Evolutionary conservation across 176 grass and related monocot genomes (phyloP).

Genomic region (Bromus sterilis): DNA sequence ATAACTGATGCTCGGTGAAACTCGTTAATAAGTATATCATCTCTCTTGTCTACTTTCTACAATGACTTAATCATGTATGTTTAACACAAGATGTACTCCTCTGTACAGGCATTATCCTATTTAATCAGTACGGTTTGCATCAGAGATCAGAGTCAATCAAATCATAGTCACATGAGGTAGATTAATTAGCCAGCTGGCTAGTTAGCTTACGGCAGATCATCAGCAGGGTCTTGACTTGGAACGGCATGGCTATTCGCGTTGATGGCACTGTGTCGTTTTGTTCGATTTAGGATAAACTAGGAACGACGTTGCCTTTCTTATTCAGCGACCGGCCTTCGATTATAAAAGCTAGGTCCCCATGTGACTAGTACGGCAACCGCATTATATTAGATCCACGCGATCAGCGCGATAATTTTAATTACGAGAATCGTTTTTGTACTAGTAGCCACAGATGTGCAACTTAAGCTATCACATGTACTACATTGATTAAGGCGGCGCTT

Average conservation of each 20-base stretch:
- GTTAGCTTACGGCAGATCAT: background rate
- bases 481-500: background rate
- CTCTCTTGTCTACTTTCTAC: too few species aligned
- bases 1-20: too few species aligned
- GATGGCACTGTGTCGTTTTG: background rate
- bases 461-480: background rate
- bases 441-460: background rate
- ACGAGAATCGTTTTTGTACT: background rate
- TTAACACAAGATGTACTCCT: too few species aligned
- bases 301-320: background rate
- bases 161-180: background rate
- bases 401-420: background rate
- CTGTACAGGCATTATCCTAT: background rate
- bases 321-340: background rate
- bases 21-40: too few species aligned
- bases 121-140: background rate
- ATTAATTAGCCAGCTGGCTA: background rate
- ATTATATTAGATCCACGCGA: conserved; percentile 24
- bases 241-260: background rate
- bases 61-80: too few species aligned
- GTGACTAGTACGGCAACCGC: background rate
- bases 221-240: background rate
- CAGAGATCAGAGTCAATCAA: background rate
- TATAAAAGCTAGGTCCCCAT: background rate
- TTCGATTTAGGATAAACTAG: conserved; percentile 4